Base-by-base conservation (phyloP, 2,329 filamentous ascomycete species). In the Aspergillus viridinutans region DNA sequence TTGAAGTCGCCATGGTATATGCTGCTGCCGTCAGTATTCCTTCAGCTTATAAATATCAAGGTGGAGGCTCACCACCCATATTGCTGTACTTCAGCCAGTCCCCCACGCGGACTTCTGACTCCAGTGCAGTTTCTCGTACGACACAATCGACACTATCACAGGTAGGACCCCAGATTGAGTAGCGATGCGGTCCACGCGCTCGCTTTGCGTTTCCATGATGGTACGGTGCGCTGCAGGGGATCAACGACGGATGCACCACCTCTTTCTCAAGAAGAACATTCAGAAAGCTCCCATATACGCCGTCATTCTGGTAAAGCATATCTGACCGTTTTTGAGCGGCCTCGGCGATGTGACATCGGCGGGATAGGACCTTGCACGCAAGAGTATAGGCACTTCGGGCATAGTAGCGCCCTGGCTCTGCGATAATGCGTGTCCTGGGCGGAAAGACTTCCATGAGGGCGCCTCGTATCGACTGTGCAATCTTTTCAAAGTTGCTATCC, bases 231-330 rank as follows among this genome's bases (percentile, higher is more conserved):
- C 21, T 35, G 20, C 20, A 35, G 29, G 32, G 38, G n/a, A 64
- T 32, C 25, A 56, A 50, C 10, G 29, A 53, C 12, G 49, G 63
- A 45, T 20, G n/a, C 54, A 59, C 54, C 0, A 49, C 45, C 26
- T 63, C 58, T 9, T 61, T 53, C 38, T 64, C 64, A 23, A 58
- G 53, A 25, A 59, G 55, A 2, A 57, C 55, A 43, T 58, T 60
- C 49, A 55, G 61, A 47, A 70, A 70, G 38, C 60, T 64, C 2
- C 67, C 67, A 26, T 68, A 70, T 6, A 70, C 48, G 1, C 68
- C 68, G 54, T 69, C 68, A 26, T 69, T 69, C 21, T 63, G 61
- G 43, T 69, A 70, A 6, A 69, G 59, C 67, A 69, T 70, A 17
- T 68, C 62, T 2, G 61, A 56, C 50, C 32, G n/a, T 5, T 17